Evolutionary conservation across 352 stramenopile species (phyloP), one percentile per base, ranked within the genome.

Genomic region (Phytophthora cactorum): DNA sequence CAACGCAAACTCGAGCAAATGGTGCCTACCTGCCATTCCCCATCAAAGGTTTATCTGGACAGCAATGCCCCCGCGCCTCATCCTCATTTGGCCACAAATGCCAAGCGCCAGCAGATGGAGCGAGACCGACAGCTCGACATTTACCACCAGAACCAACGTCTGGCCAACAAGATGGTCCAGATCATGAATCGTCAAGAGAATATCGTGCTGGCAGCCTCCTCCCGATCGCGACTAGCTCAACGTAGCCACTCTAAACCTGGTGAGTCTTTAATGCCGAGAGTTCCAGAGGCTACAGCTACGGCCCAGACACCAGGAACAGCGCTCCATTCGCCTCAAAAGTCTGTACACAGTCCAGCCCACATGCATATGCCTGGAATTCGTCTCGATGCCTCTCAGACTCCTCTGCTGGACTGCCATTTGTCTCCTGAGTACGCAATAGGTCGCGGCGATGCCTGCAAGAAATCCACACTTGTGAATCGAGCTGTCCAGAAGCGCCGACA

Each of bases 321-420:
- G 9, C 66, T 49, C 15, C 29, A 54, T 25, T 70, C 52, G 5
- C 50, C 43, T 14, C 29, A 31, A n/a, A 86, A 89, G 29, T 38
- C 63, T 0, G 41, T 75, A 1, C 81, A 86, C 54, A 82, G 69
- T 46, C 81, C 80, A 1, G 84, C 84, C 11, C 76, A 85, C 34
- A 68, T 86, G 3, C 77, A 89, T 57, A 89, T 89, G 68, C 86
- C 86, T 28, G 86, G 86, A 39, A 84, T 94, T 51, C 86, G 86
- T 0, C 64, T 92, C 7, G 76, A 92, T 27, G 70, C 82, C 9
- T 82, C 75, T 0, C 86, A 94, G 59, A 91, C 79, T 1, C 86
- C 86, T 34, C 70, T 94, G 29, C 53, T 94, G 29, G 86, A 94
- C 64, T 94, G 84, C 50, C 85, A 92, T 52, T 46, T 94, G 22